These are phyloP conservation scores for Annona cherimola DNA, from an alignment of 164 flowering plant genomes.

Conservation along the genomic window DNA sequence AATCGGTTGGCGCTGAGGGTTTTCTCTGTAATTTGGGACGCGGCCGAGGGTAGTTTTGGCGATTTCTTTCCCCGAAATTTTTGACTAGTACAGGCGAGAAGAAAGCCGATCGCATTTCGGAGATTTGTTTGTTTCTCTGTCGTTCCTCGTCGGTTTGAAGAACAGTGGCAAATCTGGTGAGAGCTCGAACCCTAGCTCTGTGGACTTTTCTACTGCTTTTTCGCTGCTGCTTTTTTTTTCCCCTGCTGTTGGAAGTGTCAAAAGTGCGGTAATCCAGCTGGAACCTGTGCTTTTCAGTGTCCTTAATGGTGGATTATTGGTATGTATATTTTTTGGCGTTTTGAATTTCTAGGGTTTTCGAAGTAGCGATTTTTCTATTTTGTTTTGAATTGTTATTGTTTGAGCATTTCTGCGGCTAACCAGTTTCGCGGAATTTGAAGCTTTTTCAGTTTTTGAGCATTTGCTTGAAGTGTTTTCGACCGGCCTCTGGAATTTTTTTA, in stretches of 20 bases:
- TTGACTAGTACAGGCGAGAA: neutral
- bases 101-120: neutral
- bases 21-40: neutral
- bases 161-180: neutral
- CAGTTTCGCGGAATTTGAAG: no score
- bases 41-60: neutral
- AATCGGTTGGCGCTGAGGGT: neutral
- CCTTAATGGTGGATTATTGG: neutral
- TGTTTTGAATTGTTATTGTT: no score
- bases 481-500: no score
- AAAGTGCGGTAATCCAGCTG: neutral
- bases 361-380: neutral
- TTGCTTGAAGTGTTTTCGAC: no score
- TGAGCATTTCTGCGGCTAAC: no score
- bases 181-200: neutral
- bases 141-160: neutral
- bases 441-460: no score
- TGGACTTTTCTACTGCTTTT: neutral
- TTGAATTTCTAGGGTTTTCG: slow-evolving; percentile 1
- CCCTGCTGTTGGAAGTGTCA: neutral
- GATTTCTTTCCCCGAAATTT: neutral
- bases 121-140: neutral
- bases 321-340: neutral
- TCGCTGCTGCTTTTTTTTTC: neutral
- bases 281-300: neutral